Base-by-base conservation (phyloP, 345 rosid species). In the Lagerstroemia speciosa region DNA sequence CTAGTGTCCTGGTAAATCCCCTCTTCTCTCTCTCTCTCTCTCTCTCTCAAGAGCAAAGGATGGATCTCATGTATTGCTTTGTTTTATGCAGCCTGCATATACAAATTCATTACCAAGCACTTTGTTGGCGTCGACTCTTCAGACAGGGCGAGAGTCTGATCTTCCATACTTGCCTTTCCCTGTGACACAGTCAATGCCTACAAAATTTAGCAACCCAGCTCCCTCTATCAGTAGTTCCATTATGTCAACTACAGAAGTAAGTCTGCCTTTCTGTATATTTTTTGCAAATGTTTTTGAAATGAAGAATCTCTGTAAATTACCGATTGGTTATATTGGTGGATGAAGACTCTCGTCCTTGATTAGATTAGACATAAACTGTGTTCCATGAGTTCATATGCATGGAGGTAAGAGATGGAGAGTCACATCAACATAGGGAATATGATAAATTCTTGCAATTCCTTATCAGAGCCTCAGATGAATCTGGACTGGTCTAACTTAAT, bases 171-270 rank as follows among this genome's bases (percentile, higher is more conserved):
- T 96, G 52, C 87, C 98, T 12, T 88, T 94, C 73, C 83, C 91
- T 6, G 78, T 78, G 72, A 71, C 89, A 41, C 96, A 91, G 75
- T 80, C 89, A 33, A 78, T 82, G 87, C 86, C 93, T 31, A 68
- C 90, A 32, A 87, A 86, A 79, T 87, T 75, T 66, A 81, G 75
- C 84, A 91, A 76, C 75, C 74, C 87, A 19, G 78, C 86, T 66
- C 83, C 98, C 69, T 73, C 99, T 45, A 75, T 86, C 69, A 81
- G 86, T 72, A 90, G 88, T 77, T 85, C 92, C 67, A 81, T 82
- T 69, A 79, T 91, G 24, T 83, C 96, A 69, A 80, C 88, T 81
- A 78, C 95, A 58, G 99, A 94, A 98, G 99, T 85, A 74, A 33
- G 26, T 24, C 33, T 20, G 32, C 66, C 27, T 37, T 27, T 26